phyloP scores from a whole-genome alignment of 352 stramenopile genomes.

The Chrysophaeum taylorii region DNA sequence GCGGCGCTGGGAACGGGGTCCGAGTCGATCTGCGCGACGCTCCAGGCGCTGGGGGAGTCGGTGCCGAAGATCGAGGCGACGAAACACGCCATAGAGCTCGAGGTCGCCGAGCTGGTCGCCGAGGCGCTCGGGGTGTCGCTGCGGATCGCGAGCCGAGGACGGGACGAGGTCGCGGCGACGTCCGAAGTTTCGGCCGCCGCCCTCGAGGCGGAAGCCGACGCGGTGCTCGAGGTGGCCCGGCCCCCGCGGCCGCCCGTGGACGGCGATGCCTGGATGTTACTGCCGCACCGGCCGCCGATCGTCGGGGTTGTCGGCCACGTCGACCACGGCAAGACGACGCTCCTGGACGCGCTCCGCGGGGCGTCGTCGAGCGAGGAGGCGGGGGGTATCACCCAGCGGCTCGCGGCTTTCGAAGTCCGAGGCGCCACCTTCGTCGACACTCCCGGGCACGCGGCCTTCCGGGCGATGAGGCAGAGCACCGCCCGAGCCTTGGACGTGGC shows the following conservation, averaged over 20 bases:
- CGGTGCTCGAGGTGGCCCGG: no score
- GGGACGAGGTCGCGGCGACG: no score
- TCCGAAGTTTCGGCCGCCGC: no score
- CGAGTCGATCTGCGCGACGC: not conserved
- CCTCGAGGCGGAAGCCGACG: no score
- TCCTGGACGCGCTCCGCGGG: conserved; percentile 78
- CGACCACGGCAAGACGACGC: conserved; percentile 95
- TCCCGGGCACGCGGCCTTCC: conserved; percentile 92
- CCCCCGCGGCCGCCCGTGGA: no score
- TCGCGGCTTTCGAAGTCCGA: conserved; percentile 80
- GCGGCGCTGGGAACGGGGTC: not conserved
- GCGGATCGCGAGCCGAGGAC: no score
- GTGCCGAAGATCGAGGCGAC: not conserved
- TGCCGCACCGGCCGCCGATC: conserved; percentile 65
- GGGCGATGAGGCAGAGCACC: conserved; percentile 80
- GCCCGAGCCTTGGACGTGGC: conserved; percentile 80
- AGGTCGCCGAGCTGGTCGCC: conserved; percentile 5
- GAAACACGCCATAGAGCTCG: not conserved
- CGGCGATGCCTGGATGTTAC: no score
- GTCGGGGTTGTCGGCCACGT: conserved; percentile 94
- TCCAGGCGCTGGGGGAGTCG: not conserved
- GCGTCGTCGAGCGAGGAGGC: conserved; percentile 51
- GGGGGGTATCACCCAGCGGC: conserved; percentile 91
- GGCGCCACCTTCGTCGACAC: conserved; percentile 90
- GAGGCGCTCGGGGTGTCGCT: not conserved